A percentile compares a stretch with the other conserved stretches of the same genome.
These are phyloP conservation scores for Candolleomyces aberdarensis DNA, from an alignment of 768 basidiomycete species.

Conservation along the genomic window DNA sequence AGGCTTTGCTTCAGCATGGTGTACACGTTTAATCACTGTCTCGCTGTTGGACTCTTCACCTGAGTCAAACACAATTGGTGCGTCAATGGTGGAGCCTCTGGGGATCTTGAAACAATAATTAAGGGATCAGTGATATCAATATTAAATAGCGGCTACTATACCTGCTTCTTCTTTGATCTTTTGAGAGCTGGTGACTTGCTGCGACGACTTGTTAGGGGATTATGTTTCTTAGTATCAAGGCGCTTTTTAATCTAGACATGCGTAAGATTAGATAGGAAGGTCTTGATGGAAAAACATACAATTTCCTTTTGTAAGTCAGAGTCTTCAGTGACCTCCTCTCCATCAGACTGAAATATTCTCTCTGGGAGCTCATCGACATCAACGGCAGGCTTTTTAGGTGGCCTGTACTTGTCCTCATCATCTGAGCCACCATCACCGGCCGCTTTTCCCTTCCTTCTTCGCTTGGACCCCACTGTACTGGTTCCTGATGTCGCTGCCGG, in stretches of 20 bases:
- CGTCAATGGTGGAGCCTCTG: not conserved
- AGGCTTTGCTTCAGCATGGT: not conserved
- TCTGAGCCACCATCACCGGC: not conserved
- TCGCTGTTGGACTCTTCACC: slow-evolving; percentile 9
- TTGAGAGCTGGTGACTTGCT: not conserved
- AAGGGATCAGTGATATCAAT: not conserved
- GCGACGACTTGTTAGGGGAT: not conserved
- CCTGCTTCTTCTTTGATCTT: not conserved
- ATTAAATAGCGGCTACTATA: not conserved
- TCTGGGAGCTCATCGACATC: not conserved
- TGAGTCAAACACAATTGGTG: not conserved
- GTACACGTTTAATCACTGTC: slow-evolving; percentile 1
- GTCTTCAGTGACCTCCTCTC: slow-evolving; percentile 3
- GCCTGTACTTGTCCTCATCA: not conserved
- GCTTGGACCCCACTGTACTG: not conserved
- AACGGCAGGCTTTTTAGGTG: not conserved
- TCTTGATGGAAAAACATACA: slow-evolving; percentile 3
- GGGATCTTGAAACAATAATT: not conserved
- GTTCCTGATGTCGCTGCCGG: not conserved
- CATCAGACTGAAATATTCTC: slow-evolving; percentile 6
- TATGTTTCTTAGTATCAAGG: not conserved
- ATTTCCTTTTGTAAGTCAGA: not conserved
- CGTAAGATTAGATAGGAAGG: not conserved
- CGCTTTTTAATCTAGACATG: not conserved
- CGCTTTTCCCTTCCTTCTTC: not conserved